These are phyloP conservation scores for Gymnopilus dilepis DNA, from an alignment of 768 basidiomycete species.

Conservation along the genomic window DNA sequence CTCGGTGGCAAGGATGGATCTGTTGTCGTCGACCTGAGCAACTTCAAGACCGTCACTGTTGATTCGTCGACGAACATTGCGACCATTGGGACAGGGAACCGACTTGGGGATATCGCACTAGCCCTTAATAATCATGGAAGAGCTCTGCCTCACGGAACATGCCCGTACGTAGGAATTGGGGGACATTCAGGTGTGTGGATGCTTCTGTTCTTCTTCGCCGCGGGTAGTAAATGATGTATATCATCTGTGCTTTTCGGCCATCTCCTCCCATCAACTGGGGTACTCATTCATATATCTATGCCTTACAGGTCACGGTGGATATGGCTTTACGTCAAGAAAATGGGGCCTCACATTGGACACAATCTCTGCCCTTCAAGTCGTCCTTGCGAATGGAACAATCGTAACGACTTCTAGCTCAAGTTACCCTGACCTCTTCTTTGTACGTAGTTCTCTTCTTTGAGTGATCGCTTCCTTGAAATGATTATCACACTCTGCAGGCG, in stretches of 20 bases:
- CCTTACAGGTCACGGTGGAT: conserved; percentile 29
- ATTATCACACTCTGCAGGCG: conserved; percentile 32
- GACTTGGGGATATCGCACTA: conserved; percentile 43
- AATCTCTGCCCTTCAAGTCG: conserved; percentile 29
- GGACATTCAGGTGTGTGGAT: conserved; percentile 46
- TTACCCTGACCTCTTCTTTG: conserved; percentile 36
- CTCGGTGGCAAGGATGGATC: conserved; percentile 46
- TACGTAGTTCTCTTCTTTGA: conserved; percentile 4
- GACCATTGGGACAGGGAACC: conserved; percentile 42
- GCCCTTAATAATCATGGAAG: conserved; percentile 40
- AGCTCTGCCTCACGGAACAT: conserved; percentile 49
- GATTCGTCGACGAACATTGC: conserved; percentile 36
- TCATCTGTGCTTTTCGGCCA: too few relatives aligned
- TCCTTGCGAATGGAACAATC: conserved; percentile 34
- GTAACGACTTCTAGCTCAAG: conserved; percentile 22
- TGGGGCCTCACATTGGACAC: conserved; percentile 37
- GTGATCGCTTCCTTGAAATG: not conserved
- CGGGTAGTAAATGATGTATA: too few relatives aligned
- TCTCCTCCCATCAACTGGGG: not conserved
- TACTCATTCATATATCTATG: not conserved
- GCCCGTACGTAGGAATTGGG: conserved; percentile 51
- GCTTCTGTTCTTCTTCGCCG: not conserved
- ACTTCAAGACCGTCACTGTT: conserved; percentile 40
- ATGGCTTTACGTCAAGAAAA: conserved; percentile 32
- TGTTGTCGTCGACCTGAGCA: conserved; percentile 46